A percentile compares a stretch with the other conserved stretches of the same genome.
Evolutionary conservation across 1,284 basidiomycete species (phyloP).

Genomic region (Irpex rosettiformis): DNA sequence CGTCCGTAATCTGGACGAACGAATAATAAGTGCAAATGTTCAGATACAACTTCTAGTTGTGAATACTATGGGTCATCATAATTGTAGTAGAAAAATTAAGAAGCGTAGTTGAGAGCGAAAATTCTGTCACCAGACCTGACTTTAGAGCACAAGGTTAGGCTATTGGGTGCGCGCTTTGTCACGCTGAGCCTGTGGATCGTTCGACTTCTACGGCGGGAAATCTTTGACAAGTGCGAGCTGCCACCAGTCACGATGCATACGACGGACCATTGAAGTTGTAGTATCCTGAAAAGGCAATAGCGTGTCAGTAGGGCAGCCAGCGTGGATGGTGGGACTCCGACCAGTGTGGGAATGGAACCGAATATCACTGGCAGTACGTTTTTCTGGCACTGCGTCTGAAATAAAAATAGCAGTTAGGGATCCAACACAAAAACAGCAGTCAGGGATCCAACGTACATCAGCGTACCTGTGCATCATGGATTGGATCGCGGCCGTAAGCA

Average conservation of each 20-base stretch:
- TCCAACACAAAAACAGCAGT: neutral
- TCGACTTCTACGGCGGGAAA: neutral
- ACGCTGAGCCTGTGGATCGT: neutral
- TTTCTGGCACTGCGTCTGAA: too few species aligned
- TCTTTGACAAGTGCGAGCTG: neutral
- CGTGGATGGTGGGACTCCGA: neutral
- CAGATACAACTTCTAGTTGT: too few species aligned
- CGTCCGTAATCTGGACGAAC: too few species aligned
- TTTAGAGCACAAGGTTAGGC: neutral
- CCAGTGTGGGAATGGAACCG: neutral
- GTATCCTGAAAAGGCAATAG: neutral
- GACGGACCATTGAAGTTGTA: neutral
- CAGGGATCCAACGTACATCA: neutral
- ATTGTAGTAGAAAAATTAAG: too few species aligned
- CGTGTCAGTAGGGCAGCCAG: neutral
- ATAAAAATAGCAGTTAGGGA: neutral
- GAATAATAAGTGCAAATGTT: too few species aligned
- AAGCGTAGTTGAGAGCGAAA: too few species aligned
- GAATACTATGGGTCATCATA: too few species aligned
- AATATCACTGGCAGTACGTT: too few species aligned
- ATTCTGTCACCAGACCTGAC: too few species aligned
- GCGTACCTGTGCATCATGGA: too few species aligned
- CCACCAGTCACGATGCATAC: neutral
- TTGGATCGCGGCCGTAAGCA: neutral
- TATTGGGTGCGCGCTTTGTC: too few species aligned